phyloP scores from a whole-genome alignment of 1,284 basidiomycete species.

The Phellinidium pouzarii region DNA sequence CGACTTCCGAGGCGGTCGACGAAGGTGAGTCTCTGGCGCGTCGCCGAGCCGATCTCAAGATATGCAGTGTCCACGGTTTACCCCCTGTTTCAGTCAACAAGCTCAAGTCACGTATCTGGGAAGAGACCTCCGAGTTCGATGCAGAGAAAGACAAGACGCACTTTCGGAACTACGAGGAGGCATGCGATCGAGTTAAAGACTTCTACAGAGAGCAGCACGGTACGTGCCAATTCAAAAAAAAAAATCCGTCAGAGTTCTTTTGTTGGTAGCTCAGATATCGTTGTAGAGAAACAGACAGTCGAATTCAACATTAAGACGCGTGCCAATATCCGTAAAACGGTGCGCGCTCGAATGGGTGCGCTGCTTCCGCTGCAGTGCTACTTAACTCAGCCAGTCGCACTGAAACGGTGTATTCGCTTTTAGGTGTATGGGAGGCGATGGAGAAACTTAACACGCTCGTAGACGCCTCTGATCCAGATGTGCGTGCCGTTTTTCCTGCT shows the following conservation, averaged over 20 bases:
- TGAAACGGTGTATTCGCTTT: slow-evolving; percentile 18
- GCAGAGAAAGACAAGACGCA: slow-evolving; percentile 67
- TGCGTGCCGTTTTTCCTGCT: slow-evolving; percentile 29
- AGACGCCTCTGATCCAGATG: slow-evolving; percentile 84
- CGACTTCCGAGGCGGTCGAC: slow-evolving; percentile 67
- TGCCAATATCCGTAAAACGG: slow-evolving; percentile 57
- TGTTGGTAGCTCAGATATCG: too few relatives aligned
- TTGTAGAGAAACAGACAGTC: slow-evolving; percentile 77
- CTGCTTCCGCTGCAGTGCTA: slow-evolving; percentile 19
- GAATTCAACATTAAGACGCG: slow-evolving; percentile 77
- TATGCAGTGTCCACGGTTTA: too few relatives aligned
- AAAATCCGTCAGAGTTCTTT: not conserved
- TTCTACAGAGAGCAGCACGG: slow-evolving; percentile 89
- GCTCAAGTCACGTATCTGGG: slow-evolving; percentile 34
- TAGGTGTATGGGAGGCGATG: slow-evolving; percentile 78
- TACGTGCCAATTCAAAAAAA: slow-evolving; percentile 31
- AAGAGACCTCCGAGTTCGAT: slow-evolving; percentile 61
- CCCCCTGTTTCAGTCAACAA: slow-evolving; percentile 6
- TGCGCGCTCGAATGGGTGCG: slow-evolving; percentile 56
- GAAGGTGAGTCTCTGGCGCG: slow-evolving; percentile 47
- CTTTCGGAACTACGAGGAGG: slow-evolving; percentile 68
- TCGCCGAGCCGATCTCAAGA: too few relatives aligned
- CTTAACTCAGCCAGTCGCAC: slow-evolving; percentile 2
- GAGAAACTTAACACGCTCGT: slow-evolving; percentile 84
- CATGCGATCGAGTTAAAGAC: slow-evolving; percentile 79